A percentile compares a stretch with the other conserved stretches of the same genome.
Conservation (phyloP, 2,329 filamentous ascomycete species). For the Cladosporium oxysporum region DNA sequence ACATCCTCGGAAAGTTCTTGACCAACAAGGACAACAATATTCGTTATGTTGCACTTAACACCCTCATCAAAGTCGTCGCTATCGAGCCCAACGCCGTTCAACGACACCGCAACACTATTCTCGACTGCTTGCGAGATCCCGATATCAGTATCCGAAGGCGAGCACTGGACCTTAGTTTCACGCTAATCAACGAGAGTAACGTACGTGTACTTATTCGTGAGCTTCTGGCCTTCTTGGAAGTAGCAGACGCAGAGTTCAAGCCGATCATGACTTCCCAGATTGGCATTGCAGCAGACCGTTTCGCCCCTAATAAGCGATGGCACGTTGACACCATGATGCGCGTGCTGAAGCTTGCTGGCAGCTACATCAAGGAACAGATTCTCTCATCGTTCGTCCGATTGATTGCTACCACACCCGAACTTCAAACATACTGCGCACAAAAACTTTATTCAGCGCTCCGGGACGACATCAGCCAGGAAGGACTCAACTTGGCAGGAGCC, state of each 20-base stretch:
- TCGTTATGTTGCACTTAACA: constrained; percentile 95
- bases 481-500: constrained; percentile 84
- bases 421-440: constrained; percentile 95
- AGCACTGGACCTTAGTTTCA: constrained; percentile 97
- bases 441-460: constrained; percentile 90
- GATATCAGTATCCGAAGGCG: constrained; percentile 96
- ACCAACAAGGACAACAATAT: constrained; percentile 99
- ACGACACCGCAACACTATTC: constrained; percentile 92
- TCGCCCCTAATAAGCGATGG: constrained; percentile 96
- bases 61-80: constrained; percentile 94
- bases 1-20: constrained; percentile 96
- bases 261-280: constrained; percentile 98
- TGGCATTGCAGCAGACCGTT: constrained; percentile 93
- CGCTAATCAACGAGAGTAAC: constrained; percentile 94
- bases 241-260: constrained; percentile 98
- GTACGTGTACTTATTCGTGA: constrained; percentile 92
- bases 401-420: constrained; percentile 88
- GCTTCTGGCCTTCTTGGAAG: constrained; percentile 90
- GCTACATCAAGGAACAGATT: constrained; percentile 97
- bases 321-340: constrained; percentile 97
- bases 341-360: constrained; percentile 88
- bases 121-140: constrained; percentile 93
- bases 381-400: constrained; percentile 94
- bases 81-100: constrained; percentile 98
- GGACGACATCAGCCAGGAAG: constrained; percentile 97